Base-by-base conservation (phyloP, 805 yeast genomes). In the Tetrapisispora namnaoensis region DNA sequence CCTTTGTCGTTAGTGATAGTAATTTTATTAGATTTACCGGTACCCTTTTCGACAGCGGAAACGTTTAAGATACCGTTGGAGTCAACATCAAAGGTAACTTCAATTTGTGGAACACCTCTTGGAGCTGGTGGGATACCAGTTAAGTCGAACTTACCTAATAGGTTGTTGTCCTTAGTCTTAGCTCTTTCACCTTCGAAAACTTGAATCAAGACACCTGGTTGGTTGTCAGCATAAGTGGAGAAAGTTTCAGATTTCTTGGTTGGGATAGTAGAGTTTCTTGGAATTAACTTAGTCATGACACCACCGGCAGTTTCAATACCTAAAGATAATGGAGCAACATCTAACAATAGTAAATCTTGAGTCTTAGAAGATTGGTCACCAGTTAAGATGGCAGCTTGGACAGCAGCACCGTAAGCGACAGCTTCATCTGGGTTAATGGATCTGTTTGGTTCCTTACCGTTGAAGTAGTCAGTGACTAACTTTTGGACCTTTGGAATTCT, bases 241-340 rank as follows among this genome's bases (percentile, higher is more conserved):
- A 91, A 91, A 60, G 83, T 83, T 79, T 90, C 96, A 49, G 97
- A 89, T 79, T 91, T 91, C 84, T 90, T 91, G 70, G 96, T 86
- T 76, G 99, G 99, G 63, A 91, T 89, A 56, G 98, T 90, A 53
- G 97, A 85, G 86, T 91, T 91, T 80, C 99, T 86, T 77, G 96
- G 96, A 66, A 91, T 91, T 76, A 91, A 86, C 77, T 88, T 88
- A 74, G 98, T 90, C 96, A 91, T 90, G 75, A 90, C 93, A 84
- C 98, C 98, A 82, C 99, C 98, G 70, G 97, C 96, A 66, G 97
- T 91, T 79, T 91, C 98, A 74, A 91, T 91, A 84, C 99, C 99
- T 65, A 91, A 73, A 53, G 98, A 90, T 70, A 91, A 82, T 73
- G 99, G 98, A 70, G 97, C 95, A 73, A 91, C 99, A 82, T 91